Evolutionary conservation across 306 rosid species (phyloP).

Genomic region (Carpinus viminea): DNA sequence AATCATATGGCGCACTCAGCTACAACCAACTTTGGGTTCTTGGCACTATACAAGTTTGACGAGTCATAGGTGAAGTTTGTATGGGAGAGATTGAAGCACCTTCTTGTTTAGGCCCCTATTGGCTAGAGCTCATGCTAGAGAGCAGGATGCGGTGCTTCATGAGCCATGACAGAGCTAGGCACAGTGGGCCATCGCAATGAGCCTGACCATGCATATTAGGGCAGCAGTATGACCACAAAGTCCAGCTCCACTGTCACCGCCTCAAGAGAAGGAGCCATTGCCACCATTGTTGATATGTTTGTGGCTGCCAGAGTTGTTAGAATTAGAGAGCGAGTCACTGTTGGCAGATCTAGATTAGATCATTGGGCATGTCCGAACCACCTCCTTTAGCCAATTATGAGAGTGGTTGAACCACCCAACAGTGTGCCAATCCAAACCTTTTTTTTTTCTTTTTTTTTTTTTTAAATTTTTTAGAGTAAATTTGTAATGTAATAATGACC

Average conservation of each 20-base stretch:
- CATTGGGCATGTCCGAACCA: no score
- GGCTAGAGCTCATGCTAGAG: conserved; percentile 36
- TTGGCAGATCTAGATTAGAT: no score
- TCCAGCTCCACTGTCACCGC: conserved; percentile 53
- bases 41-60: conserved; percentile 11
- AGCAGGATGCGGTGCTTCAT: neutral
- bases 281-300: no score
- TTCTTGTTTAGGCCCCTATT: conserved; percentile 78
- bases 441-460: no score
- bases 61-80: conserved; percentile 43
- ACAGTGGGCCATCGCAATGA: conserved; percentile 74
- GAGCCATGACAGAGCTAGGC: conserved; percentile 71
- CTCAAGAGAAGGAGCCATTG: conserved; percentile 58
- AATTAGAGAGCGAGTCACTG: no score
- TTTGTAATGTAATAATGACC: no score
- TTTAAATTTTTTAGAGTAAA: no score
- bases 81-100: conserved; percentile 72
- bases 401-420: no score
- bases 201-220: conserved; percentile 72
- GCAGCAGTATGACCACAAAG: conserved; percentile 82
- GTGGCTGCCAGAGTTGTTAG: no score
- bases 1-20: conserved; percentile 79
- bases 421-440: no score
- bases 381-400: no score
- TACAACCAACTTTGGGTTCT: conserved; percentile 35